Evolutionary conservation across 768 basidiomycete species (phyloP).

Genomic region (Naematelia aurantialba): DNA sequence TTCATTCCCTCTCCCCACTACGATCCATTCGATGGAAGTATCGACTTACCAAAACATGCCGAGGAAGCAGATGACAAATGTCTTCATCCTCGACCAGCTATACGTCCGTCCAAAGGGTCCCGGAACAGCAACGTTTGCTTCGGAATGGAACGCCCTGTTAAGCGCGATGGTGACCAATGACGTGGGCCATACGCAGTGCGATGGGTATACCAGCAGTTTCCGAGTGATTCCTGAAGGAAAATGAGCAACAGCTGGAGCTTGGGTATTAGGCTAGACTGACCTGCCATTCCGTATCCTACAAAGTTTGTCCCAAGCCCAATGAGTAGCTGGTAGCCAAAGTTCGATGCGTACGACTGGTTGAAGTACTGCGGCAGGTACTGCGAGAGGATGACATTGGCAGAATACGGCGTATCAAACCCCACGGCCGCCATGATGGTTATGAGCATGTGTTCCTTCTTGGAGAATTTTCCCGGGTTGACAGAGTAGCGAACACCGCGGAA

Average conservation of each 20-base stretch:
- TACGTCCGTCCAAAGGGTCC: conserved; percentile 68
- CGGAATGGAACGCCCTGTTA: conserved; percentile 48
- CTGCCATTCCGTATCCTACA: conserved; percentile 90
- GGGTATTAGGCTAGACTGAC: too few relatives aligned
- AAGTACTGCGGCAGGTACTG: conserved; percentile 41
- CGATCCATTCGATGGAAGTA: too few relatives aligned
- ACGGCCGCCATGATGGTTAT: conserved; percentile 45
- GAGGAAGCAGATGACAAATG: conserved; percentile 22
- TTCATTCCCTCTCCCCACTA: too few relatives aligned
- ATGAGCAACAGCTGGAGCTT: too few relatives aligned
- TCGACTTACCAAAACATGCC: conserved; percentile 32
- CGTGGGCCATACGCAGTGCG: conserved; percentile 79
- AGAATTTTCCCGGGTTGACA: conserved; percentile 43
- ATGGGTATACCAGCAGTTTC: conserved; percentile 88
- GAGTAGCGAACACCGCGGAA: conserved; percentile 23
- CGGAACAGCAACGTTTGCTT: conserved; percentile 86
- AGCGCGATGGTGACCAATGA: conserved; percentile 54
- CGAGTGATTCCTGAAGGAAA: too few relatives aligned
- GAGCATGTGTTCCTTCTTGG: conserved; percentile 45
- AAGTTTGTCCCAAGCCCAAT: conserved; percentile 77
- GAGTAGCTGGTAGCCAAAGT: conserved; percentile 53
- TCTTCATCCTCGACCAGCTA: conserved; percentile 18
- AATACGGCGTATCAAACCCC: conserved; percentile 40
- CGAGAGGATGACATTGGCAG: conserved; percentile 35
- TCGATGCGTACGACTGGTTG: conserved; percentile 44